Base-by-base conservation (phyloP, 2,329 filamentous ascomycete species). In the Colletotrichum australisinense region DNA sequence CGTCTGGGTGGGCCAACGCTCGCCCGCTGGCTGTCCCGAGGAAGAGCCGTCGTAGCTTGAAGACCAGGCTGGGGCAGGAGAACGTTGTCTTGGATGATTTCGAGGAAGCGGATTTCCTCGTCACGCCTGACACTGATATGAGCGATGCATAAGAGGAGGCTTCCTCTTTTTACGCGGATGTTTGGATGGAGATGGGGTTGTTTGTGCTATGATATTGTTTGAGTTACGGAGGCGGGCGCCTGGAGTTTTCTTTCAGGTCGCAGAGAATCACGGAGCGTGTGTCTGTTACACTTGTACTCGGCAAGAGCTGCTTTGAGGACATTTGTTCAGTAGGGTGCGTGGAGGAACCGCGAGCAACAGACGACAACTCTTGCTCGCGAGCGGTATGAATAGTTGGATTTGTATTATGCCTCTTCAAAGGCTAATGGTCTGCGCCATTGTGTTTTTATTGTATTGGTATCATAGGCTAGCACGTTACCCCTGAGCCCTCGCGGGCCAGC, bases 41-140 rank as follows among this genome's bases (percentile, higher is more conserved):
- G 72, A 82, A 81, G 77, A 70, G 71, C 60, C 64, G 67, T 67
- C 24, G 67, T 19, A 8, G 38, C 19, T 1, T 42, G 38, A 75
- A 75, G 69, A 59, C 56, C 35, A 63, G 28, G 30, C 46, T 79
- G 5, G 85, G 80, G 1, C 86, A 90, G 78, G 87, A 90, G 78
- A 89, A 88, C 75, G 81, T 82, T 75, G 80, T 80, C 5, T 76
- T 83, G 0, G 83, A 83, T 55, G 92, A 94, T 79, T 94, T 94
- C 79, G 91, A 88, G 70, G 93, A 95, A 72, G 93, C 93, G 0
- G 86, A 89, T 1, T 95, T 95, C 73, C 80, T 92, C 66, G 89
- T 90, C 69, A 77, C 76, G 14, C 81, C 80, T 52, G 84, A 84
- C 30, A 80, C 85, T 59, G 84, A 87, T 14, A 85, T 88, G 84